Evolutionary conservation across 305 asterid genomes (phyloP).

Genomic region (Solanum hybrid): DNA sequence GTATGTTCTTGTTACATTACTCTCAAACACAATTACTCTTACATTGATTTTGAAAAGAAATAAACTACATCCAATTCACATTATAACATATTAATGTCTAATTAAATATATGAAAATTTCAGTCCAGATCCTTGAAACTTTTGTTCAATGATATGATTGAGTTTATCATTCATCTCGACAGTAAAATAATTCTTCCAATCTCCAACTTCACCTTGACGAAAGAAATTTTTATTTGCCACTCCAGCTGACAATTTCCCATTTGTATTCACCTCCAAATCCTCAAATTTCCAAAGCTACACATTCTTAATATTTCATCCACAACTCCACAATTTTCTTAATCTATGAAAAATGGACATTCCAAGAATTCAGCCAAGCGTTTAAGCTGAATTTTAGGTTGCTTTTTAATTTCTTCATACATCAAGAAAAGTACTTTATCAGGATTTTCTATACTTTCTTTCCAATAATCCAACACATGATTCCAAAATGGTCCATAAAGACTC

Average conservation of each 20-base stretch:
- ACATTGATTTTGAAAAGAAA: not conserved
- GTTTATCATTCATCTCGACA: not conserved
- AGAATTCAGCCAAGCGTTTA: too few relatives aligned
- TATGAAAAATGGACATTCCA: too few relatives aligned
- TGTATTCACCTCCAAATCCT: slow-evolving; percentile 11
- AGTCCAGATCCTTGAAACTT: not conserved
- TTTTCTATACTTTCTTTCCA: too few relatives aligned
- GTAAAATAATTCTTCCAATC: not conserved
- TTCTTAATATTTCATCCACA: too few relatives aligned
- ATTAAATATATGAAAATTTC: not conserved
- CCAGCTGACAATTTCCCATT: not conserved
- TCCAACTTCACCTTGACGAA: not conserved
- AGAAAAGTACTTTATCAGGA: too few relatives aligned
- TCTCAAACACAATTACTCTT: not conserved
- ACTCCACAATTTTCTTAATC: too few relatives aligned
- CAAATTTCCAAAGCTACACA: too few relatives aligned
- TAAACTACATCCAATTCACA: not conserved
- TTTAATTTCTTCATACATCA: too few relatives aligned
- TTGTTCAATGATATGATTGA: not conserved
- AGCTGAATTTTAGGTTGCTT: too few relatives aligned
- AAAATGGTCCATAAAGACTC: too few relatives aligned
- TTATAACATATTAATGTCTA: not conserved
- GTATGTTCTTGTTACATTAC: not conserved
- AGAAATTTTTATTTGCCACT: not conserved
- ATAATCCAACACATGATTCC: too few relatives aligned